Base-by-base conservation (phyloP, 805 yeast genomes). In the Jamesozyma rosinii region DNA sequence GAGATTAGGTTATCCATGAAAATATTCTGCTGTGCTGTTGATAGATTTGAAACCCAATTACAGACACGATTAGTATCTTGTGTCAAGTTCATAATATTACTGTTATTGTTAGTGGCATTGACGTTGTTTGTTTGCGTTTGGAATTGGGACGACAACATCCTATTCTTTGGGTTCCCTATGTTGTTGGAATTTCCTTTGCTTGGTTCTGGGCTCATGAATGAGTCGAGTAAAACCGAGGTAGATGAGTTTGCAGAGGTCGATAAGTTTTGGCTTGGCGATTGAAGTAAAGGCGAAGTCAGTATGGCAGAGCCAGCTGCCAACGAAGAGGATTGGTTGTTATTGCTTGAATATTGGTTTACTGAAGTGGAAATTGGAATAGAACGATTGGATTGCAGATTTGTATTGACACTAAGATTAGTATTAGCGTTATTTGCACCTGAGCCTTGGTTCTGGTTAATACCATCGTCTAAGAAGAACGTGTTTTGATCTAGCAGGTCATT, bases 1-100 rank as follows among this genome's bases (percentile, higher is more conserved):
- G 70, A 63, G 45, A 79, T 64, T 57, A 77, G 60, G 54, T 75
- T 72, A 51, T 77, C 82, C 46, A 76, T 67, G 59, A 76, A 72
- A 40, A 73, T 64, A 44, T 72, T 64, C 49, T 68, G 75, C 48
- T 77, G 81, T 37, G 68, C 69, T n/a, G 74, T 68, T 38, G 64
- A 67, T 57, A 78, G 65, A 49, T 65, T 66, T 41, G 69, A 69
- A 47, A 75, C 64, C 80, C 80, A 76, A 46, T 64, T 65, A 48
- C 74, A 67, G 49, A 74, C 64, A 47, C 69, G 69, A 43, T 69
- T 64, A 53, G 77, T 66, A 50, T 77, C 81, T 54, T 65, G 71
- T 49, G 69, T 71, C 53, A 74, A 74, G 45, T 68, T 67, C 3
- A 43, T 22, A 15, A 35, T 26, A 8, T 9, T 26, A 15, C 26